phyloP scores from a whole-genome alignment of 2,329 filamentous ascomycete genomes.

The Cercospora sesami region DNA sequence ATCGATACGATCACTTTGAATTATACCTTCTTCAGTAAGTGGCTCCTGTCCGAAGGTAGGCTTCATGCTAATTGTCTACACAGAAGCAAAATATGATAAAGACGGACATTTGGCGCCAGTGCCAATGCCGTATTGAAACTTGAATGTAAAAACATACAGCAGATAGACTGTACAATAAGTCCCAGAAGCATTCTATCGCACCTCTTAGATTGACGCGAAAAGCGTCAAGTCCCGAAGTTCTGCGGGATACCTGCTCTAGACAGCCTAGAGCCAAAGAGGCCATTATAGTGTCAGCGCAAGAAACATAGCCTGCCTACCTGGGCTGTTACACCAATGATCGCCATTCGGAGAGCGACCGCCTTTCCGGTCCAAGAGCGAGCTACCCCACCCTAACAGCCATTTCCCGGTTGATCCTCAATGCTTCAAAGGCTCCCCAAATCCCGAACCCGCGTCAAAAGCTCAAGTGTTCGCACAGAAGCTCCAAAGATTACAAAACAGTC shows the following conservation, averaged over 20 bases:
- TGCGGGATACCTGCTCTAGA: neutral
- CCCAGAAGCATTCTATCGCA: neutral
- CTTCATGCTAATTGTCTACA: slow-evolving; percentile 26
- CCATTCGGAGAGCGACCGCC: neutral
- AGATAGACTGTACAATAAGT: neutral
- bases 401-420: neutral
- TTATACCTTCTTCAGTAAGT: slow-evolving; percentile 97
- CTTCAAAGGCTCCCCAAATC: slow-evolving; percentile 6
- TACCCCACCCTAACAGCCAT: slow-evolving; percentile 2
- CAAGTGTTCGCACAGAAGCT: neutral
- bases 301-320: neutral
- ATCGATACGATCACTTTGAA: slow-evolving; percentile 94
- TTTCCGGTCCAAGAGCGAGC: neutral
- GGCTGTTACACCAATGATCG: neutral
- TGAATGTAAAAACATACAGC: neutral
- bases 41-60: neutral
- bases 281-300: neutral
- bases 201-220: neutral
- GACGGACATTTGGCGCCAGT: slow-evolving; percentile 68
- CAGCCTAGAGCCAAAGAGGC: neutral
- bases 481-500: neutral
- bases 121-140: slow-evolving; percentile 38
- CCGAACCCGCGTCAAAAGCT: neutral
- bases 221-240: neutral
- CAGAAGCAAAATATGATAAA: slow-evolving; percentile 82